A percentile compares a stretch with the other conserved stretches of the same genome.
Conservation (phyloP, 768 basidiomycete species). For the Termitomyces sp. region DNA sequence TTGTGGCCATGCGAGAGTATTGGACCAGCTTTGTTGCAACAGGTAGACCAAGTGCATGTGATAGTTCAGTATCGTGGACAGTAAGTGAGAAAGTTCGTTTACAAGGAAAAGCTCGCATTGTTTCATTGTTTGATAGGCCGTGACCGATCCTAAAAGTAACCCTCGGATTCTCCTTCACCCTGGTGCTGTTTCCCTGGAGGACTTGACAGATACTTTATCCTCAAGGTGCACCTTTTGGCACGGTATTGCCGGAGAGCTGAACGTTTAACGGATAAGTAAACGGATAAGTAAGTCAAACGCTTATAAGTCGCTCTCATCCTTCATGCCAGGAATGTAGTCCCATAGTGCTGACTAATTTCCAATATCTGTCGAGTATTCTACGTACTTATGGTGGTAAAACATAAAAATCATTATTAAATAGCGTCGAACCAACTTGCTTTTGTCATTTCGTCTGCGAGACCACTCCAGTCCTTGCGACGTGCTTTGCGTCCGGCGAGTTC, state of each 20-base stretch:
- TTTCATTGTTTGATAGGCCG: constrained; percentile 14
- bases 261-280: constrained; percentile 11
- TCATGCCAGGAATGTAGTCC: not conserved
- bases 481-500: constrained; percentile 78
- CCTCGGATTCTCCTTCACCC: constrained; percentile 27
- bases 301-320: not conserved
- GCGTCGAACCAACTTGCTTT: constrained; percentile 71
- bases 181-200: constrained; percentile 19
- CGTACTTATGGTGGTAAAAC: not conserved
- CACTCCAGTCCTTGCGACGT: constrained; percentile 54
- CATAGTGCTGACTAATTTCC: not conserved
- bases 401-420: constrained; percentile 5
- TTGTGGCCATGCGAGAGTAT: constrained; percentile 31
- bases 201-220: constrained; percentile 11
- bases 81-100: constrained; percentile 15
- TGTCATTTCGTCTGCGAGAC: constrained; percentile 69
- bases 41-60: constrained; percentile 21
- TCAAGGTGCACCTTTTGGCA: constrained; percentile 28
- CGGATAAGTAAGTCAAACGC: not conserved
- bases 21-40: constrained; percentile 34
- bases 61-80: constrained; percentile 18
- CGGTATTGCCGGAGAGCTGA: constrained; percentile 16
- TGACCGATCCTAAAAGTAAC: constrained; percentile 15
- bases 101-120: not conserved
- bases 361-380: not conserved